A percentile compares a stretch with the other conserved stretches of the same genome.
These are phyloP conservation scores for Scheffersomyces titani DNA, from an alignment of 1,139 yeast species.

Conservation along the genomic window DNA sequence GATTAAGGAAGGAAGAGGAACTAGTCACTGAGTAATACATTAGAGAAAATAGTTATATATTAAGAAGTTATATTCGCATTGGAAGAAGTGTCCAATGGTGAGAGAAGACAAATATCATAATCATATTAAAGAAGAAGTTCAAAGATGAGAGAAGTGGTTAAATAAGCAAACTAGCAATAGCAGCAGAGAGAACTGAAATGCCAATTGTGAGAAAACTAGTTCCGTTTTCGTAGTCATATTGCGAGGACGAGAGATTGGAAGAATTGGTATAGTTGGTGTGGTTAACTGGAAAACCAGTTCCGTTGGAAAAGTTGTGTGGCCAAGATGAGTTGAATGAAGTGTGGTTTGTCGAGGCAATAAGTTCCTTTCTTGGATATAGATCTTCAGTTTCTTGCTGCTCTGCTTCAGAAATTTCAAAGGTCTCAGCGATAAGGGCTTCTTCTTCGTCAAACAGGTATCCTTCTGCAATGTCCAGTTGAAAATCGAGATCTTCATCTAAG, in stretches of 20 bases:
- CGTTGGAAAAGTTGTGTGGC: background rate
- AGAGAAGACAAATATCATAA: background rate
- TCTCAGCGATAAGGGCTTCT: constrained; percentile 17
- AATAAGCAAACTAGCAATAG: constrained; percentile 21
- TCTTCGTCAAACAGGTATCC: constrained; percentile 15
- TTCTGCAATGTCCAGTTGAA: constrained; percentile 12
- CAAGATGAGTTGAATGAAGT: background rate
- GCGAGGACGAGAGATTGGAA: background rate
- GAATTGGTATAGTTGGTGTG: background rate
- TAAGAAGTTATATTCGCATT: background rate
- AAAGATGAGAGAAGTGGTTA: constrained; percentile 7
- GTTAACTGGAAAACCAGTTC: background rate
- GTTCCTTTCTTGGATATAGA: background rate
- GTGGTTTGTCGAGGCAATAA: constrained; percentile 1
- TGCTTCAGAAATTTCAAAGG: constrained; percentile 1
- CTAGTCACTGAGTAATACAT: background rate
- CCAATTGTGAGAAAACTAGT: constrained; percentile 12
- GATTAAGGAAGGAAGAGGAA: background rate
- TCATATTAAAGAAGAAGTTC: background rate
- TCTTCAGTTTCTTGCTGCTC: constrained; percentile 4
- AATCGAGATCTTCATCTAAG: constrained; percentile 11
- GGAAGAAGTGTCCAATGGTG: constrained; percentile 1
- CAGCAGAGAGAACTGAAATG: constrained; percentile 21
- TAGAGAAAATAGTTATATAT: background rate
- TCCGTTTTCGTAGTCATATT: constrained; percentile 16